Base-by-base conservation (phyloP, 2,329 filamentous ascomycete species). In the Diaporthe helianthi region DNA sequence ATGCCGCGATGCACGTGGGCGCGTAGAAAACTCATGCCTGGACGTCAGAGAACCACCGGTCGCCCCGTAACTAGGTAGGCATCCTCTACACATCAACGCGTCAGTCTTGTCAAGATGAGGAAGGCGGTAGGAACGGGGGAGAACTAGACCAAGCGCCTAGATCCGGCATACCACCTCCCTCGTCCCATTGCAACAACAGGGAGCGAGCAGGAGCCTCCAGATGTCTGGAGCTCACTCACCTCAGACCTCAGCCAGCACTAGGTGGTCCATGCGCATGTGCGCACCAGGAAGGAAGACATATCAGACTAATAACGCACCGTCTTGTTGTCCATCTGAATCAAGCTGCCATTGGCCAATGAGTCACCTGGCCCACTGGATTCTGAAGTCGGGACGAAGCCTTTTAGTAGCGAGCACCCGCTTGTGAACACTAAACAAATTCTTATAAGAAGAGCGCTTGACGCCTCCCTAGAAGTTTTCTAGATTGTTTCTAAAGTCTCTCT, bases 311-410 rank as follows among this genome's bases (percentile, higher is more conserved):
- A 60, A 31, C 49, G 22, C 54, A 41, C 44, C 33, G 49, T 49
- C 24, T 36, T 36, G 19, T 36, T 26, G 22, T 67, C 41, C 26
- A 49, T 53, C 22, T 58, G 36, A 33, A 67, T 66, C 46, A 58
- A 54, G 41, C n/a, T 36, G 38, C 67, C 54, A 73, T 73, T 73
- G 71, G 70, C 51, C 71, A 72, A 71, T 73, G 72, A 73, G 71
- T 73, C 72, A 73, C 72, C 44, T 69, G 70, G 54, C 65, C 44
- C 41, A 65, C 49, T 67, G n/a, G 31, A 33, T 44, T n/a, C n/a
- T n/a, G n/a, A n/a, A n/a, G n/a, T n/a, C 54, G 54, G 29, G 58
- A 49, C 17, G 44, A 36, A 44, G 31, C 58, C 12, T 46, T 22
- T 46, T 65, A 46, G 46, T 63, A 51, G 12, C 36, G 36, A 3